Evolutionary conservation across 2,329 filamentous ascomycete genomes (phyloP).

Genomic region (Scedosporium dehoogii): DNA sequence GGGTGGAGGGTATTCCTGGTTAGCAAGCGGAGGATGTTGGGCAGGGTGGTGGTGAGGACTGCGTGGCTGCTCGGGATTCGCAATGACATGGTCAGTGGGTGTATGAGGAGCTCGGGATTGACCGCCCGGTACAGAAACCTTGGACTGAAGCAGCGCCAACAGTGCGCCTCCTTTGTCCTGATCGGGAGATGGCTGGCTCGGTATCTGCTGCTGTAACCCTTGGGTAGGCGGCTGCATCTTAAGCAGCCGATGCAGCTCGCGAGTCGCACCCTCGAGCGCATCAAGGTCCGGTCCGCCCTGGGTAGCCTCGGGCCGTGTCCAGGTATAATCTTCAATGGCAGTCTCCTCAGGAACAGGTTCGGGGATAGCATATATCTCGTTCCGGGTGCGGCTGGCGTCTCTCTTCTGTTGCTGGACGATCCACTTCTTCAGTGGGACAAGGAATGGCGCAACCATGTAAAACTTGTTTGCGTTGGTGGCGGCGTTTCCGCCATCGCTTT

Average conservation of each 20-base stretch:
- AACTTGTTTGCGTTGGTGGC: conserved; percentile 71
- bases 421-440: conserved; percentile 80
- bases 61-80: conserved; percentile 39
- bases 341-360: conserved; percentile 36
- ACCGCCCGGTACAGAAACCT: conserved; percentile 11
- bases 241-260: conserved; percentile 43
- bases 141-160: conserved; percentile 41
- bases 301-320: conserved; percentile 25
- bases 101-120: conserved; percentile 31
- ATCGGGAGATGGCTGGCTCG: background rate
- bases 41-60: conserved; percentile 47
- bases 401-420: conserved; percentile 72
- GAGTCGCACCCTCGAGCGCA: conserved; percentile 39
- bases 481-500: conserved; percentile 46
- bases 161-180: conserved; percentile 40
- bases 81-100: conserved; percentile 42
- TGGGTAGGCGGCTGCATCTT: conserved; percentile 45
- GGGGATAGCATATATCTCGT: conserved; percentile 22
- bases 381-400: conserved; percentile 42
- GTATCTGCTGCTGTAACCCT: conserved; percentile 27
- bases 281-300: conserved; percentile 20
- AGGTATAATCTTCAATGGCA: conserved; percentile 53
- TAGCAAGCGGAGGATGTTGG: conserved; percentile 29
- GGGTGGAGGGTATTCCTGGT: conserved; percentile 20
- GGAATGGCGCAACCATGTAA: conserved; percentile 95